Conservation (phyloP, 2,329 filamentous ascomycete genomes). For the Endothia cerciana region DNA sequence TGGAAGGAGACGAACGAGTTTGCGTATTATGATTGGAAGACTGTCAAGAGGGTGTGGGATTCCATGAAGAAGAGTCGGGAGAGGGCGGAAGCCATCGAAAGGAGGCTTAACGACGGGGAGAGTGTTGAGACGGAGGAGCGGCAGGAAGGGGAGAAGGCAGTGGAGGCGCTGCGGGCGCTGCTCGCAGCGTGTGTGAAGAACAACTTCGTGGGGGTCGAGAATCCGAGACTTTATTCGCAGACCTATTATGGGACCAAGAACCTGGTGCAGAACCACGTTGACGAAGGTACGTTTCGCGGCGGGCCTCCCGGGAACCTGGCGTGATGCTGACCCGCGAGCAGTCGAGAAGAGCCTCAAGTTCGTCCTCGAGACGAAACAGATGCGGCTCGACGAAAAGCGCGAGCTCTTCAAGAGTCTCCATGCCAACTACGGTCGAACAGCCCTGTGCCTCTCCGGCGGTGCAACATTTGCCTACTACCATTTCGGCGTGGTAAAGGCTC, state of each 20-base stretch:
- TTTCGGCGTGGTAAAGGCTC: slow-evolving; percentile 86
- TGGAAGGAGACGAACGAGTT: slow-evolving; percentile 82
- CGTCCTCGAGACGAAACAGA: slow-evolving; percentile 67
- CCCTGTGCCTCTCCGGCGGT: slow-evolving; percentile 89
- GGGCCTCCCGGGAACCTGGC: not conserved
- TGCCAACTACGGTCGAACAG: slow-evolving; percentile 90
- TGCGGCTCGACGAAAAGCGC: slow-evolving; percentile 75
- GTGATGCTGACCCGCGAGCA: slow-evolving; percentile 36
- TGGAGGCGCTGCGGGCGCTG: slow-evolving; percentile 77
- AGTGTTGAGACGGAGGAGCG: slow-evolving; percentile 42
- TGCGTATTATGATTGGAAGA: slow-evolving; percentile 87
- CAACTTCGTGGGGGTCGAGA: slow-evolving; percentile 95
- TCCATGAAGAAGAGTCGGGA: slow-evolving; percentile 71
- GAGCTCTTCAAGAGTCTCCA: slow-evolving; percentile 84
- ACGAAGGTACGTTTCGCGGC: slow-evolving; percentile 64
- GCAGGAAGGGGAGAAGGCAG: slow-evolving; percentile 50
- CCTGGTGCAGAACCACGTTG: slow-evolving; percentile 85
- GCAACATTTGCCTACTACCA: slow-evolving; percentile 97
- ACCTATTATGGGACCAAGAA: slow-evolving; percentile 98
- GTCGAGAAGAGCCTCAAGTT: slow-evolving; percentile 70
- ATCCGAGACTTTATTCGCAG: slow-evolving; percentile 91
- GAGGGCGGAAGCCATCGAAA: slow-evolving; percentile 57
- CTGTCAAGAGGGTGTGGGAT: slow-evolving; percentile 74
- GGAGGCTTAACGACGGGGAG: slow-evolving; percentile 40
- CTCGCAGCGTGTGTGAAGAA: slow-evolving; percentile 94